A percentile compares a stretch with the other conserved stretches of the same genome.
phyloP scores from a whole-genome alignment of 2,329 filamentous ascomycete species.

The Diplocarpon rosae region DNA sequence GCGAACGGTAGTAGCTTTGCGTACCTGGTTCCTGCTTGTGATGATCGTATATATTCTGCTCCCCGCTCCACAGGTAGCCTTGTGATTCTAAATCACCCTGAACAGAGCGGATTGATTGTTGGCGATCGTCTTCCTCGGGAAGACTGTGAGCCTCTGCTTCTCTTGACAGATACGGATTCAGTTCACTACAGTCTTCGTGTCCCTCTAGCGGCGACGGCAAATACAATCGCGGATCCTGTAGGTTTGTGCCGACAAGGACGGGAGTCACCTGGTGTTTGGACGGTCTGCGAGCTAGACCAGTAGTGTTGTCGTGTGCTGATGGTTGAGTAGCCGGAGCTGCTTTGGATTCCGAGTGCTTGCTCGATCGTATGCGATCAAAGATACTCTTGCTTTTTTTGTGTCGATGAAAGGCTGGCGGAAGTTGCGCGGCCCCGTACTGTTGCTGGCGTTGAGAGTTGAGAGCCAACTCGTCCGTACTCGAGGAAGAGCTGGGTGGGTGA shows the following conservation, averaged over 20 bases:
- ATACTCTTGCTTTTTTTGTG: slow-evolving; percentile 24
- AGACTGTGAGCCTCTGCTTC: too few species aligned
- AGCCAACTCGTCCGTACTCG: slow-evolving; percentile 20
- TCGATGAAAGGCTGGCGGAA: slow-evolving; percentile 15
- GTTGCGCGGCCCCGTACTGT: slow-evolving; percentile 10
- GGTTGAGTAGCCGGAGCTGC: slow-evolving; percentile 11
- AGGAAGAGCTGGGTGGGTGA: slow-evolving; percentile 11
- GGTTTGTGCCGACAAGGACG: slow-evolving; percentile 31
- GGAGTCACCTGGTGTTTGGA: slow-evolving; percentile 45
- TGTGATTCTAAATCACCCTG: slow-evolving; percentile 17
- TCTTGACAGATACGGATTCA: slow-evolving; percentile 21
- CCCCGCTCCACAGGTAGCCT: slow-evolving; percentile 13
- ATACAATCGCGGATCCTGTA: slow-evolving; percentile 26
- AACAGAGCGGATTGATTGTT: slow-evolving; percentile 23
- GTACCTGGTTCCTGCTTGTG: slow-evolving; percentile 13
- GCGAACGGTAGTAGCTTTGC: slow-evolving; percentile 22
- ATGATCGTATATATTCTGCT: slow-evolving; percentile 25
- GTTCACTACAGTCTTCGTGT: slow-evolving; percentile 18
- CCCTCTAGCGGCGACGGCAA: slow-evolving; percentile 25
- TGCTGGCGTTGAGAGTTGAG: slow-evolving; percentile 15
- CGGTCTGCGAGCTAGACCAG: slow-evolving; percentile 39
- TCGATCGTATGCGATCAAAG: slow-evolving; percentile 25
- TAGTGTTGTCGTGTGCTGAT: slow-evolving; percentile 36
- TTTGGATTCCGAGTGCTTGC: slow-evolving; percentile 19
- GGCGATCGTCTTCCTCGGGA: slow-evolving; percentile 14